These are phyloP conservation scores for Leccinum disarticulatum DNA, from an alignment of 768 basidiomycete genomes.

Conservation along the genomic window DNA sequence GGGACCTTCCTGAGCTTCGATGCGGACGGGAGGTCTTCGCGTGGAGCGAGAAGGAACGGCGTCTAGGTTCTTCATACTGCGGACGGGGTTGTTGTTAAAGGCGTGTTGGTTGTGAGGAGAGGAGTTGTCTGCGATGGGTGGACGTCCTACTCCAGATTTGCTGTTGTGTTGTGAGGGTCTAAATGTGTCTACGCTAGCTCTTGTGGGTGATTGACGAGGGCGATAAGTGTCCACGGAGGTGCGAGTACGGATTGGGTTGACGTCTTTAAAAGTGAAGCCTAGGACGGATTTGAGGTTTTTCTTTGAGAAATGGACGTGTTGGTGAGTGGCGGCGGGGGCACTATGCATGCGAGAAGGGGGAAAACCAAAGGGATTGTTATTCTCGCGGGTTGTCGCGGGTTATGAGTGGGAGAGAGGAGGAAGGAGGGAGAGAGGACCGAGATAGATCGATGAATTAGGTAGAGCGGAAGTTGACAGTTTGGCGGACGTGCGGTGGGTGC, in stretches of 20 bases:
- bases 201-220: slow-evolving; percentile 33
- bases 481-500: slow-evolving; percentile 35
- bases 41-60: slow-evolving; percentile 40
- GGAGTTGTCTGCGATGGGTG: slow-evolving; percentile 38
- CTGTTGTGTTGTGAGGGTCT: slow-evolving; percentile 36
- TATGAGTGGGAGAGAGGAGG: slow-evolving; percentile 22
- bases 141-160: slow-evolving; percentile 37
- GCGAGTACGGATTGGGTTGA: slow-evolving; percentile 30
- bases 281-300: slow-evolving; percentile 51
- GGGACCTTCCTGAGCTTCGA: slow-evolving; percentile 76
- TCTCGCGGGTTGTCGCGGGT: slow-evolving; percentile 22
- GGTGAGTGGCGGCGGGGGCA: slow-evolving; percentile 38
- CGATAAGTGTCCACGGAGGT: slow-evolving; percentile 29
- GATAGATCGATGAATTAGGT: slow-evolving; percentile 32
- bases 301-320: slow-evolving; percentile 37
- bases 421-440: slow-evolving; percentile 25
- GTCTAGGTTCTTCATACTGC: slow-evolving; percentile 46
- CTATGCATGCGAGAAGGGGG: slow-evolving; percentile 43
- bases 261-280: slow-evolving; percentile 42
- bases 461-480: slow-evolving; percentile 31
- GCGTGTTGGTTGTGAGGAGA: slow-evolving; percentile 35
- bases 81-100: slow-evolving; percentile 31
- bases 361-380: slow-evolving; percentile 17
- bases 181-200: slow-evolving; percentile 46
- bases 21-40: slow-evolving; percentile 54